Percentiles rank a stretch among this genome's conserved stretches.
Evolutionary conservation across 306 rosid species (phyloP).

Genomic region (Leucaena leucocephala): DNA sequence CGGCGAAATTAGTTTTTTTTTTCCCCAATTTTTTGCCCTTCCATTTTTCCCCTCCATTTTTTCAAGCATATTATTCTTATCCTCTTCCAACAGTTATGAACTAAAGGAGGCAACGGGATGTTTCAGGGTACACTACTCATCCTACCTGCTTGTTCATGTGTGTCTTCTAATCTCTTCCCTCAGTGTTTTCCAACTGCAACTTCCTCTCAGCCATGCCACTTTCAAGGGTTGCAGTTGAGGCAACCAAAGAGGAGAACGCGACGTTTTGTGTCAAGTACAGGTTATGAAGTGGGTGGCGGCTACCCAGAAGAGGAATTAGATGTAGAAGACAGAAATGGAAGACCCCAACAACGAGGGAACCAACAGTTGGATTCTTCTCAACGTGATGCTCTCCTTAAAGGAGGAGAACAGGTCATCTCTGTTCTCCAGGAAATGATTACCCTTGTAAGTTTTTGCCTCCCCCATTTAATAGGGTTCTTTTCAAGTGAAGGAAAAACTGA

Average conservation of each 20-base stretch:
- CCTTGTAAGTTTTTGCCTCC: conserved; percentile 52
- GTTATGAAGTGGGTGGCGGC: conserved; percentile 85
- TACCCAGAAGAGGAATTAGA: conserved; percentile 55
- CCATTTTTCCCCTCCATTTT: background rate
- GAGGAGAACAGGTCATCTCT: conserved; percentile 93
- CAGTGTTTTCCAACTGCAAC: background rate
- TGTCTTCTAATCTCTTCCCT: conserved; percentile 16
- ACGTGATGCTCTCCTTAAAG: conserved; percentile 72
- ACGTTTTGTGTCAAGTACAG: conserved; percentile 21
- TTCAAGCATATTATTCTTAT: background rate
- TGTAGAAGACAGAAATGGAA: conserved; percentile 18
- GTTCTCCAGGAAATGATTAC: conserved; percentile 79
- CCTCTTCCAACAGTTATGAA: conserved; percentile 15
- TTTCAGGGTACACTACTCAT: conserved; percentile 23
- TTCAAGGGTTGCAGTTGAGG: conserved; percentile 33
- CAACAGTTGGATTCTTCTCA: conserved; percentile 46
- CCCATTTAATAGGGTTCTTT: background rate
- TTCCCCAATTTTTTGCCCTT: background rate
- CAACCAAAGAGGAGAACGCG: conserved; percentile 23
- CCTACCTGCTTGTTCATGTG: conserved; percentile 3
- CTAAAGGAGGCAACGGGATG: conserved; percentile 33
- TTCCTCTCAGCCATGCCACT: background rate
- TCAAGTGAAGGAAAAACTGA: background rate
- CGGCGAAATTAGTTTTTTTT: background rate
- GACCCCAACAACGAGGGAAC: conserved; percentile 31